These are phyloP conservation scores for Lecanicillium sp. DNA, from an alignment of 2,329 filamentous ascomycete genomes.

Conservation along the genomic window DNA sequence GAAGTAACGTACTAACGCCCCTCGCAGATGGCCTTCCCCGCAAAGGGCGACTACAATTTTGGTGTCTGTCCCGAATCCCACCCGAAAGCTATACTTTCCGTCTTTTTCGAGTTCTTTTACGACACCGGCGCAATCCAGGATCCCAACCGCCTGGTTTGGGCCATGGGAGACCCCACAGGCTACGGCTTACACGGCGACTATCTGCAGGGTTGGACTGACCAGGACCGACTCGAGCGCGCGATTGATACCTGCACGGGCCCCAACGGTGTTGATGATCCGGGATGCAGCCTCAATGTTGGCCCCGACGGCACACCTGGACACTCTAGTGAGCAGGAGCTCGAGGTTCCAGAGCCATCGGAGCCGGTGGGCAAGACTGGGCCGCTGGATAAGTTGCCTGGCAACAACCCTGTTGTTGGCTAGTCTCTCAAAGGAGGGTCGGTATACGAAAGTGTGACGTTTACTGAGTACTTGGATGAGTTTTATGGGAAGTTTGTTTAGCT, in stretches of 20 bases:
- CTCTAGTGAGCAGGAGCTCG: constrained; percentile 10
- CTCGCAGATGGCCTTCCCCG: constrained; percentile 19
- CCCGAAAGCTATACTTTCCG: constrained; percentile 34
- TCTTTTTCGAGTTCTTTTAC: constrained; percentile 40
- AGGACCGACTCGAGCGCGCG: constrained; percentile 16
- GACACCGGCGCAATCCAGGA: constrained; percentile 23
- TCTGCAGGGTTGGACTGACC: constrained; percentile 22
- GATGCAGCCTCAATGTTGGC: constrained; percentile 19
- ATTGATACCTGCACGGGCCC: constrained; percentile 19
- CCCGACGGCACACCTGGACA: constrained; percentile 14
- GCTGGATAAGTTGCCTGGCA: constrained; percentile 16
- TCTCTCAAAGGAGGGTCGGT: too few relatives aligned
- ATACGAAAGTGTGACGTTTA: too few relatives aligned
- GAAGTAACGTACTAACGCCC: too few relatives aligned
- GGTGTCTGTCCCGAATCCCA: constrained; percentile 31
- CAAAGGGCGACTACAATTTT: constrained; percentile 18
- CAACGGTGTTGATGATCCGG: constrained; percentile 14
- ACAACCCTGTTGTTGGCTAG: constrained; percentile 15
- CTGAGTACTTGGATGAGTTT: too few relatives aligned
- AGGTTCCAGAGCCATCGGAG: constrained; percentile 16
- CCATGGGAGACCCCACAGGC: constrained; percentile 19
- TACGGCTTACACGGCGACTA: constrained; percentile 22
- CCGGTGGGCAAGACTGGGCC: constrained; percentile 17
- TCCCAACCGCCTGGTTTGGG: constrained; percentile 19
- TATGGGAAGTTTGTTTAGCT: too few relatives aligned